These are phyloP conservation scores for Pluteus cervinus DNA, from an alignment of 768 basidiomycete genomes.

Conservation along the genomic window DNA sequence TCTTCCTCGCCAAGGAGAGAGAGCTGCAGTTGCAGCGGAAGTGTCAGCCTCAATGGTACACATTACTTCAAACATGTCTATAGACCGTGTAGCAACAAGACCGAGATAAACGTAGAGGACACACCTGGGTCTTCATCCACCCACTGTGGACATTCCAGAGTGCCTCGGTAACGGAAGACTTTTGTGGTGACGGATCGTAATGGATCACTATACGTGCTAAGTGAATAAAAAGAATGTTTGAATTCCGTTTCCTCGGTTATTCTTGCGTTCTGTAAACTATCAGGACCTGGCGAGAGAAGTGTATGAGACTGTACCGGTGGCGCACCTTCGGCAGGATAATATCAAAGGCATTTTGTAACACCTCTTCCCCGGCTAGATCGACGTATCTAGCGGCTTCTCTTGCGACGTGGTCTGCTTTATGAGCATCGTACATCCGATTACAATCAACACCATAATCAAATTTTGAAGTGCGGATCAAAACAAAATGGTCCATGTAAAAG, in stretches of 20 bases:
- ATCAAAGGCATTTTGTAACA: slow-evolving; percentile 34
- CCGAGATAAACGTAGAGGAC: slow-evolving; percentile 4
- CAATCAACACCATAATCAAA: slow-evolving; percentile 34
- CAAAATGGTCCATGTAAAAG: slow-evolving; percentile 36
- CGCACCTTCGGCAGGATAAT: slow-evolving; percentile 36
- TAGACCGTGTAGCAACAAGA: background rate
- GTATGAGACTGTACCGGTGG: background rate
- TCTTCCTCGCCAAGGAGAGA: background rate
- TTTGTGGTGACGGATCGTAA: slow-evolving; percentile 8
- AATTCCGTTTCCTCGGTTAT: slow-evolving; percentile 40
- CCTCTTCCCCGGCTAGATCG: slow-evolving; percentile 29
- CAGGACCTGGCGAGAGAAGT: slow-evolving; percentile 9
- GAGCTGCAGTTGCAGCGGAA: slow-evolving; percentile 5
- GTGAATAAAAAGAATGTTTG: slow-evolving; percentile 17
- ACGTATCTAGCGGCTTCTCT: slow-evolving; percentile 18
- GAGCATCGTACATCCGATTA: slow-evolving; percentile 13
- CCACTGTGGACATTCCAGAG: slow-evolving; percentile 18
- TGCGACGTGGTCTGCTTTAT: slow-evolving; percentile 32
- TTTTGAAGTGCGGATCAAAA: slow-evolving; percentile 40
- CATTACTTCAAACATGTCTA: slow-evolving; percentile 21
- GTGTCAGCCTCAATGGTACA: slow-evolving; percentile 24
- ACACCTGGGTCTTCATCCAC: slow-evolving; percentile 21
- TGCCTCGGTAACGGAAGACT: slow-evolving; percentile 22
- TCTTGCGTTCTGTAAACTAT: slow-evolving; percentile 24
- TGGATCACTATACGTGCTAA: slow-evolving; percentile 22